Percentiles rank a stretch among this genome's conserved stretches.
Evolutionary conservation across 202 grass and related monocot species (phyloP).

Genomic region (Setaria viridis): DNA sequence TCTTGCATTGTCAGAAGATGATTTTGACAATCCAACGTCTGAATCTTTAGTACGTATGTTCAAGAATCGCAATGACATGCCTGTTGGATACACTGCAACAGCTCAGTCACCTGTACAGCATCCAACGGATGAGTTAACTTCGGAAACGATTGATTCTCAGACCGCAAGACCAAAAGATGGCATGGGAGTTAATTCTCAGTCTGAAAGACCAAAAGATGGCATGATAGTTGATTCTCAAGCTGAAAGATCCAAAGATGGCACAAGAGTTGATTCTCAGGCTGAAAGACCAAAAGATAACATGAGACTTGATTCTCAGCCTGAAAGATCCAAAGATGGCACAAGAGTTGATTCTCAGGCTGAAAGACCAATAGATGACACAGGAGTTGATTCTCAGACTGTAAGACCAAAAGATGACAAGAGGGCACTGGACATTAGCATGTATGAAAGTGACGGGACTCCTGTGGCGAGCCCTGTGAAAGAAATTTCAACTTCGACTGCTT

Average conservation of each 20-base stretch:
- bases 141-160: conserved; percentile 20
- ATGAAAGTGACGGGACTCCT: conserved; percentile 69
- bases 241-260: background rate
- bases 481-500: conserved; percentile 39
- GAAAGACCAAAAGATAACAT: conserved; percentile 32
- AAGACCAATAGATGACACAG: background rate
- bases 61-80: conserved; percentile 69
- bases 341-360: background rate
- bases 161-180: conserved; percentile 32
- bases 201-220: background rate
- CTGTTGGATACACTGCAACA: conserved; percentile 52
- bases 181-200: conserved; percentile 22
- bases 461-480: conserved; percentile 56
- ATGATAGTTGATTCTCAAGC: background rate
- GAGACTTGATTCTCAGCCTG: background rate
- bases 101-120: conserved; percentile 47
- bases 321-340: background rate
- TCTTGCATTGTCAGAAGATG: conserved; percentile 82
- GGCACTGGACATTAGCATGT: conserved; percentile 58
- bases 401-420: conserved; percentile 47
- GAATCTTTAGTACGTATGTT: conserved; percentile 83
- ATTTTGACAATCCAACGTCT: conserved; percentile 83
- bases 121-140: conserved; percentile 46
- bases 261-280: conserved; percentile 13
- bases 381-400: conserved; percentile 32